Base-by-base conservation (phyloP, 345 rosid genomes). In the Camelina neglecta region DNA sequence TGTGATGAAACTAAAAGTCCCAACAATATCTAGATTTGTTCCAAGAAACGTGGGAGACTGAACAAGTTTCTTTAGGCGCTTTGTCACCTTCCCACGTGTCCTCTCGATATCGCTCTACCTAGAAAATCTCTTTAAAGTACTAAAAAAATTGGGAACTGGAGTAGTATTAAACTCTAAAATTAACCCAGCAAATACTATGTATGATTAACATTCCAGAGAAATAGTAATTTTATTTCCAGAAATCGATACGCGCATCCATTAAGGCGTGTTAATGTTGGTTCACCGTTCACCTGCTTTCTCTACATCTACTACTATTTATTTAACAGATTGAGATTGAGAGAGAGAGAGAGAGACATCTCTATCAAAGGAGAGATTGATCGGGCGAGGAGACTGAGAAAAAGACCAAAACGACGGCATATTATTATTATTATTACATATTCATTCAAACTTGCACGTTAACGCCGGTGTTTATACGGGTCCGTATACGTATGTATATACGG, bases 391-490 rank as follows among this genome's bases (percentile, higher is more conserved):
- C 63, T 49, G 75, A 47, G 64, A 76, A 53, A 42, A 60, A 44
- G 71, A 55, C 74, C 66, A 73, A 59, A 66, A 63, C 63, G 67
- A 75, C 67, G 65, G 36, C 7, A 35, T 29, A 29, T 29, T 29
- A 29, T 29, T 29, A 29, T 29, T 29, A 24, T 24, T 24, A 24
- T 24, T 24, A 24, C 47, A 72, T 23, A 23, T 75, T 66, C 33
- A 51, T 62, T 74, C 75, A 78, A 74, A 80, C 80, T 78, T 78
- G 79, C 85, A 85, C 88, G 88, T 73, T 8, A 85, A 15, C 82
- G 67, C 81, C 80, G 58, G 31, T 41, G 8, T 38, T 23, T 12
- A 21, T 50, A 60, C 62, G 60, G 60, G 24, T 35, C 1, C 33
- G 4, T 61, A 67, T 33, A 60, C 74, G 59, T 45, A 44, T 63